phyloP scores from a whole-genome alignment of 2,329 filamentous ascomycete species.

The Cercospora sesami region DNA sequence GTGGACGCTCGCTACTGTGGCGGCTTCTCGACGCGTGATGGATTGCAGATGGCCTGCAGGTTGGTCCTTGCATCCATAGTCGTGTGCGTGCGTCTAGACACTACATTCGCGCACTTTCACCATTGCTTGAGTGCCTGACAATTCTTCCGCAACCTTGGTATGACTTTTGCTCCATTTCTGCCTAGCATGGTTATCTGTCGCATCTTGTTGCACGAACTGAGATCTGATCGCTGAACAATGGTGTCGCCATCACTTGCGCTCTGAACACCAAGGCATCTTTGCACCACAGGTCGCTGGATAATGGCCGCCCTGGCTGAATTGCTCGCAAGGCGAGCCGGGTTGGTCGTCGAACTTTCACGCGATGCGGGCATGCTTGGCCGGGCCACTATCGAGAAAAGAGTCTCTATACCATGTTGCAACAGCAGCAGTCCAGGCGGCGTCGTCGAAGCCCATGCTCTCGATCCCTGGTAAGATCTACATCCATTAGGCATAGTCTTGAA shows the following conservation, averaged over 20 bases:
- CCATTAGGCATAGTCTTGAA: neutral
- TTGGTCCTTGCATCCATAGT: slow-evolving; percentile 17
- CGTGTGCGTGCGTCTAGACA: slow-evolving; percentile 10
- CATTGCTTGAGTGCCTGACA: neutral
- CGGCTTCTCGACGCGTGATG: slow-evolving; percentile 12
- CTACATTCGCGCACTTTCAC: neutral
- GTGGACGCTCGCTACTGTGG: slow-evolving; percentile 13
- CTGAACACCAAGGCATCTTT: neutral
- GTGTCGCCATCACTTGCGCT: neutral
- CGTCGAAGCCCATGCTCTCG: slow-evolving; percentile 58
- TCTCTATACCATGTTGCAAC: slow-evolving; percentile 58
- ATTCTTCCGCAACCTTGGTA: neutral
- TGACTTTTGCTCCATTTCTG: neutral
- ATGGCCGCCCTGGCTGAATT: slow-evolving; percentile 37
- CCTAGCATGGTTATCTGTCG: neutral
- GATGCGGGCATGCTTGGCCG: slow-evolving; percentile 11
- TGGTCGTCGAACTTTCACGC: slow-evolving; percentile 28
- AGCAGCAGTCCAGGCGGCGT: slow-evolving; percentile 57
- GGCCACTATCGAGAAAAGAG: slow-evolving; percentile 43
- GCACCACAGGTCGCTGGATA: neutral
- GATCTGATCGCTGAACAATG: neutral
- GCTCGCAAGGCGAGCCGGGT: slow-evolving; percentile 33
- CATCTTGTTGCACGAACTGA: neutral
- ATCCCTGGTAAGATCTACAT: slow-evolving; percentile 63
- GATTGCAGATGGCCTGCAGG: slow-evolving; percentile 15